These are phyloP conservation scores for Tulasnella calospora DNA, from an alignment of 768 basidiomycete species.

Conservation along the genomic window DNA sequence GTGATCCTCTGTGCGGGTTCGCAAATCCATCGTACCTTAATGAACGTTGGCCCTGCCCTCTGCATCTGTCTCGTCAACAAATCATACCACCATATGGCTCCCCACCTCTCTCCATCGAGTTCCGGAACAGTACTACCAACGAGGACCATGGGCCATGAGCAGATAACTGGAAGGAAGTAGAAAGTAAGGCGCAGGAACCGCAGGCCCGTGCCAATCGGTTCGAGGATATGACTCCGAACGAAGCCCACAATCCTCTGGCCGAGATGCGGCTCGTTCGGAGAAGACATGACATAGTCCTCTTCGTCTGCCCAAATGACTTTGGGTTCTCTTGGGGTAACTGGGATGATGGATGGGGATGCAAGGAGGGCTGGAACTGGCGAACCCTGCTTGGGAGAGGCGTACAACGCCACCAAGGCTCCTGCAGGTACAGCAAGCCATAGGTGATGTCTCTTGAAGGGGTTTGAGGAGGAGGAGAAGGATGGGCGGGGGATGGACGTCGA, in stretches of 20 bases:
- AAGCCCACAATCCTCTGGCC: constrained; percentile 44
- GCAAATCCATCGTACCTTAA: constrained; percentile 57
- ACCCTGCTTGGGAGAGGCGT: constrained; percentile 40
- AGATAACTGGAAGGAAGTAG: constrained; percentile 82
- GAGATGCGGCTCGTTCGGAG: constrained; percentile 62
- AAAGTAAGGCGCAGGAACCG: constrained; percentile 78
- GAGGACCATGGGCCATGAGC: constrained; percentile 78
- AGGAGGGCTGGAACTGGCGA: constrained; percentile 48
- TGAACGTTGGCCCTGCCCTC: constrained; percentile 91
- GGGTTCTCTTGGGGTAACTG: constrained; percentile 36
- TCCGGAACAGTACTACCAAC: constrained; percentile 48
- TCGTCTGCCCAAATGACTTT: constrained; percentile 33
- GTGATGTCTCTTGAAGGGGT: background rate
- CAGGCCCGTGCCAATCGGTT: constrained; percentile 75
- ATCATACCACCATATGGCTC: constrained; percentile 97
- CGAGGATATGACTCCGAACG: constrained; percentile 61
- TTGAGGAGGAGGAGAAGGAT: constrained; percentile 2
- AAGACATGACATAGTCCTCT: constrained; percentile 44
- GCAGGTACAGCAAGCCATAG: constrained; percentile 56
- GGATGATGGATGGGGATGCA: constrained; percentile 48
- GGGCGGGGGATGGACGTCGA: background rate
- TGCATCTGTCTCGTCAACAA: constrained; percentile 86
- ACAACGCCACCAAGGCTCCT: constrained; percentile 52
- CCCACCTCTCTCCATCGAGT: constrained; percentile 76
- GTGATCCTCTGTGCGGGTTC: too few relatives aligned